These are phyloP conservation scores for Crithidia fasciculata DNA, from an alignment of 208 protist genomes.

Conservation along the genomic window DNA sequence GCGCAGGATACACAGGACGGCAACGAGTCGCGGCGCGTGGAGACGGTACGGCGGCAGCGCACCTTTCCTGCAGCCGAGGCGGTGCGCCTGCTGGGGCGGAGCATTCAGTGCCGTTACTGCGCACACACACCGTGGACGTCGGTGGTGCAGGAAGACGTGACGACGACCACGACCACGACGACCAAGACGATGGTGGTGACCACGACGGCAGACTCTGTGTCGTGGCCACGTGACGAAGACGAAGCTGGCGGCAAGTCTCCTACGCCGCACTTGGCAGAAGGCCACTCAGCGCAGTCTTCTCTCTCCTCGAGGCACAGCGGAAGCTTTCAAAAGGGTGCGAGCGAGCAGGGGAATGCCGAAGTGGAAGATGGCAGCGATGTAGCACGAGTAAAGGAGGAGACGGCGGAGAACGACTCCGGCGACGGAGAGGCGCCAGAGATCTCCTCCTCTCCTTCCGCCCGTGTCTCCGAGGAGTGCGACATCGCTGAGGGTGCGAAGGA, in stretches of 20 bases:
- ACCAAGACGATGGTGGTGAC: conserved; percentile 2
- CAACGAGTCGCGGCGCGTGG: background rate
- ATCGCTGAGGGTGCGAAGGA: too few species aligned
- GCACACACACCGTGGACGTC: conserved; percentile 5
- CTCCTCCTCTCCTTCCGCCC: too few species aligned
- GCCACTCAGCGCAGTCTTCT: background rate
- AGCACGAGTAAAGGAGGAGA: too few species aligned
- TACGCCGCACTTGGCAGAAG: background rate
- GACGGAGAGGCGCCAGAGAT: too few species aligned
- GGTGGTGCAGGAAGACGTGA: conserved; percentile 13
- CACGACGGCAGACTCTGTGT: background rate
- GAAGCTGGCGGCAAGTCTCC: background rate
- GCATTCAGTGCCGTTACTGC: conserved; percentile 25
- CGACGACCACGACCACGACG: conserved; percentile 19
- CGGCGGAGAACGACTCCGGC: too few species aligned
- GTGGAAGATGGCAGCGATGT: too few species aligned
- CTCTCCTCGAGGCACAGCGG: too few species aligned
- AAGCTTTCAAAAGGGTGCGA: too few species aligned
- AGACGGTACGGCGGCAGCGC: conserved; percentile 10
- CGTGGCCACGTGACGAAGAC: background rate
- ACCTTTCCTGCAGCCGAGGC: conserved; percentile 4
- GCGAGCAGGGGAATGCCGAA: too few species aligned
- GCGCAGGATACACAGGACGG: background rate
- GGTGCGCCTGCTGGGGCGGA: conserved; percentile 14
- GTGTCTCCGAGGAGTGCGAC: too few species aligned